Evolutionary conservation across 768 basidiomycete species (phyloP).

Genomic region (Russula lepida): DNA sequence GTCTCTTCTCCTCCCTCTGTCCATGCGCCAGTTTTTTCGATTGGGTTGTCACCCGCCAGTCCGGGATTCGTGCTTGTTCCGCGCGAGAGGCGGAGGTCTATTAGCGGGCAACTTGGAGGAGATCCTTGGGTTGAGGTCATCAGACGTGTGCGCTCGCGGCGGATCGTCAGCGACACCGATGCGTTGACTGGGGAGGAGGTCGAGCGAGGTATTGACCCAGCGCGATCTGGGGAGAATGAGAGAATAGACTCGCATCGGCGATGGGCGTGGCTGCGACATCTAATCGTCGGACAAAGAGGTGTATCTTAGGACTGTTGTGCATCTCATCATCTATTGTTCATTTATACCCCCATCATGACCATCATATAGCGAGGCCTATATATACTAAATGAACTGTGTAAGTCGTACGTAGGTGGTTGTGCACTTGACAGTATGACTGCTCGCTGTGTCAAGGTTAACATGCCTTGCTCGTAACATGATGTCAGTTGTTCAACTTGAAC

Average conservation of each 20-base stretch:
- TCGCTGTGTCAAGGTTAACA: not conserved
- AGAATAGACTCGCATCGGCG: not conserved
- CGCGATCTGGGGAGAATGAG: not conserved
- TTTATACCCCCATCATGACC: conserved; percentile 4
- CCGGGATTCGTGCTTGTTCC: conserved; percentile 72
- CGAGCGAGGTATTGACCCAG: not conserved
- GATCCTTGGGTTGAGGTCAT: conserved; percentile 10
- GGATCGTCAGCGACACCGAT: conserved; percentile 10
- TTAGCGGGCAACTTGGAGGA: conserved; percentile 27
- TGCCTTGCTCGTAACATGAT: not conserved
- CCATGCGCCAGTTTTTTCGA: conserved; percentile 48
- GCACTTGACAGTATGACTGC: not conserved
- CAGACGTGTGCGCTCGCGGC: conserved; percentile 7
- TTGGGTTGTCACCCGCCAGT: conserved; percentile 65
- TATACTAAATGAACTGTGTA: conserved; percentile 9
- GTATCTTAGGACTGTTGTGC: not conserved
- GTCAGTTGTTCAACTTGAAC: no score
- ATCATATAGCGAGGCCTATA: conserved; percentile 8
- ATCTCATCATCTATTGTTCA: no score
- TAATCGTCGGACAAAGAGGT: not conserved
- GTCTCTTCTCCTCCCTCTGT: conserved; percentile 15
- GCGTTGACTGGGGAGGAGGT: not conserved
- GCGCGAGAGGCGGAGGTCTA: conserved; percentile 39
- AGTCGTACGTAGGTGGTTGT: not conserved
- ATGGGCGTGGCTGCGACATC: conserved; percentile 9